phyloP scores from a whole-genome alignment of 768 basidiomycete species.

The Leccinum subtestaceum region DNA sequence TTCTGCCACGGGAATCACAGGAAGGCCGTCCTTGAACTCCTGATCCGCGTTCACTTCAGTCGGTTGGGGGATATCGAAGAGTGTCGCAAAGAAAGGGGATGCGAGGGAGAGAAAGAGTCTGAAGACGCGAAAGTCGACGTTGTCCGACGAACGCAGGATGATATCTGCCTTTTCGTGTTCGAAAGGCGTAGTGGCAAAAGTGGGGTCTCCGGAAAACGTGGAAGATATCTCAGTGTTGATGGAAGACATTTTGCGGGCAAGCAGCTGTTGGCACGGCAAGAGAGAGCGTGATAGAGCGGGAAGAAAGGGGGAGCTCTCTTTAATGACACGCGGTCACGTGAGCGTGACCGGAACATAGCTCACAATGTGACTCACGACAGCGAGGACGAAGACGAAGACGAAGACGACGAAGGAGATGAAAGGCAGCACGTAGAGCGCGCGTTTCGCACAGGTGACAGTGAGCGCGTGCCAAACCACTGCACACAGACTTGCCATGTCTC shows the following conservation, averaged over 20 bases:
- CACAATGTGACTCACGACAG: too few species aligned
- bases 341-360: too few species aligned
- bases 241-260: background rate
- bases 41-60: background rate
- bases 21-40: background rate
- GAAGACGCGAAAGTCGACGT: background rate
- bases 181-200: slow-evolving; percentile 1
- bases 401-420: too few species aligned
- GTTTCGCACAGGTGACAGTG: too few species aligned
- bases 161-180: background rate
- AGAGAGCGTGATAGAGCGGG: background rate
- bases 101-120: background rate
- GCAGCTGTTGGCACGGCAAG: background rate
- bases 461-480: too few species aligned
- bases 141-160: background rate
- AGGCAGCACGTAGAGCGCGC: too few species aligned
- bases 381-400: too few species aligned
- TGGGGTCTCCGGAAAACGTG: background rate
- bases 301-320: too few species aligned
- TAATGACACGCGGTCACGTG: too few species aligned
- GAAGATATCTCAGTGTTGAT: background rate
- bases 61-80: slow-evolving; percentile 30
- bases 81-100: background rate
- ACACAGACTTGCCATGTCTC: too few species aligned
- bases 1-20: background rate